Base-by-base conservation (phyloP, 345 rosid genomes). In the Arabidopsis arenosa region DNA sequence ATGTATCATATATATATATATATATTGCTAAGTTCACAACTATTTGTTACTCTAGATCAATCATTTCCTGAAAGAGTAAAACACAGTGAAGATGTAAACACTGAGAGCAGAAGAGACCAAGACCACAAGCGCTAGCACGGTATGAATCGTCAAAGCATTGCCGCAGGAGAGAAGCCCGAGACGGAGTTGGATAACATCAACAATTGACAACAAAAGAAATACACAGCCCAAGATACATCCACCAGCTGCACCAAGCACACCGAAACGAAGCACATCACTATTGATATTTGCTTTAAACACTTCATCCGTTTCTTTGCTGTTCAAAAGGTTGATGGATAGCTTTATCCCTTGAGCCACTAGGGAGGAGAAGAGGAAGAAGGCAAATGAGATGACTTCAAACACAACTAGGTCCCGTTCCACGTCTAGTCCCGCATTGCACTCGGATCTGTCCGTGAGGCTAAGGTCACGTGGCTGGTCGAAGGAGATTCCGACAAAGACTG, bases 31-130 rank as follows among this genome's bases (percentile, higher is more conserved):
- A 15, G 15, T 59, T 6, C 2, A 62, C 53, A 61, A 49, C 18
- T 7, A 56, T 11, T 28, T 56, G 73, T 45, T 7, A 17, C 56
- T 23, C 33, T n/a, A 1, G 62, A 68, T 44, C 1, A 70, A 63
- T 77, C 53, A 77, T 70, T 77, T 77, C 59, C 66, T 70, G 66
- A 77, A 77, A 77, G 80, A 77, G 72, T 77, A 77, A 37, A 77
- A 77, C 18, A 77, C 61, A 7, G 80, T 70, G 60, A 70, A 77
- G 43, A 77, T 63, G 37, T 77, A 77, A 63, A 77, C 66, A 55
- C 61, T 37, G 2, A 77, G 80, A 63, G 80, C 66, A 28, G 80
- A 77, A 28, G 80, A 70, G 72, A 77, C 67, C 57, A 77, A 70
- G 17, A 70, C 76, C 36, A 77, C 76, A 18, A 77, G 76, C 39